These are phyloP conservation scores for Neurospora sp. DNA, from an alignment of 495 filamentous ascomycete species.

Conservation along the genomic window DNA sequence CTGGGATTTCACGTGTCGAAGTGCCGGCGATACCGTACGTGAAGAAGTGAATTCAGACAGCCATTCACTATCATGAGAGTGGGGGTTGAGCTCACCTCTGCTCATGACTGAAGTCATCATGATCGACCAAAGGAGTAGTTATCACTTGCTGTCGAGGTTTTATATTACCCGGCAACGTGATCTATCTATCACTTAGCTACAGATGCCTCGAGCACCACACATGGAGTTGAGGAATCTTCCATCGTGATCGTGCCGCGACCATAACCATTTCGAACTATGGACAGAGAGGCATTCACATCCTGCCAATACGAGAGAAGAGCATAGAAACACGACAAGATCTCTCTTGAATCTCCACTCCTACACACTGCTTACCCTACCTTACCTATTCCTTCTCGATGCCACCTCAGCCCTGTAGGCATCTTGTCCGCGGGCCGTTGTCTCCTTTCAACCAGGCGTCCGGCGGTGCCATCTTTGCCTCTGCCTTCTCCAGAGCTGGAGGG, in stretches of 20 bases:
- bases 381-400: neutral
- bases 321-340: neutral
- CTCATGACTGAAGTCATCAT: neutral
- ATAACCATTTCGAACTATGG: neutral
- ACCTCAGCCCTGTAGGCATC: neutral
- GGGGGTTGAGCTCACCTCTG: neutral
- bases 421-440: neutral
- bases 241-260: neutral
- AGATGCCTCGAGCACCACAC: neutral
- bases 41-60: neutral
- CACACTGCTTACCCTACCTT: neutral
- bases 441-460: neutral
- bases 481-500: neutral
- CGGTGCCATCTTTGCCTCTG: neutral
- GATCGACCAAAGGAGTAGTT: neutral
- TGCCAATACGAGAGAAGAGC: neutral
- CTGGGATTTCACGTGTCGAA: neutral
- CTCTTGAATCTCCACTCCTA: neutral
- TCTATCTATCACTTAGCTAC: too few species aligned
- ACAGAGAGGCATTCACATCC: neutral
- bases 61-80: neutral
- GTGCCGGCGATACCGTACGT: neutral
- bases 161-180: neutral
- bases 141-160: neutral
- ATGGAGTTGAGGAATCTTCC: neutral